Conservation (phyloP, 176 grass and related monocot species). For the Melocanna baccifera region DNA sequence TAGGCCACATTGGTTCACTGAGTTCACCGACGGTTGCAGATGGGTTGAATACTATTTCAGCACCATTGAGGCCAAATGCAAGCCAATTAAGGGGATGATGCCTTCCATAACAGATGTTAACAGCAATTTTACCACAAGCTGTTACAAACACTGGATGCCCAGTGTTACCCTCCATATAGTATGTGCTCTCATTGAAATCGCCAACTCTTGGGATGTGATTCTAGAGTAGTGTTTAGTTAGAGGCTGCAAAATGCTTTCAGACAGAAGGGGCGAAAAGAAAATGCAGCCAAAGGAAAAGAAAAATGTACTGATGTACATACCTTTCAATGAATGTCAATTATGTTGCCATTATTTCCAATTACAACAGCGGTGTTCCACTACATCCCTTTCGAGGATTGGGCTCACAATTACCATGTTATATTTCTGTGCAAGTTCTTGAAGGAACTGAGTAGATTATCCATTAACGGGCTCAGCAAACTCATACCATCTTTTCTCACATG, state of each 20-base stretch:
- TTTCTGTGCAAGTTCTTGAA: constrained; percentile 78
- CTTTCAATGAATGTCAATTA: constrained; percentile 93
- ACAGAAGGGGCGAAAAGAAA: constrained; percentile 16
- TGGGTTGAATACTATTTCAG: constrained; percentile 98
- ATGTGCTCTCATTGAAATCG: constrained; percentile 99
- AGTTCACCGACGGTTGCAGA: constrained; percentile 97
- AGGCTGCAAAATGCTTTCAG: constrained; percentile 13
- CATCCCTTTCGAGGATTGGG: constrained; percentile 91
- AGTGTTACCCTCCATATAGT: constrained; percentile 99
- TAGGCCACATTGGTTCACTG: constrained; percentile 97
- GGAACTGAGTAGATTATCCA: constrained; percentile 87
- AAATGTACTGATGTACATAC: constrained; percentile 18
- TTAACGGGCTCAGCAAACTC: constrained; percentile 90
- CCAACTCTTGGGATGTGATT: constrained; percentile 99
- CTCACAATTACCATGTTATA: constrained; percentile 98
- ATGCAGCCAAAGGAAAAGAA: constrained; percentile 18
- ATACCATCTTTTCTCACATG: constrained; percentile 95
- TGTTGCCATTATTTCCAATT: constrained; percentile 96
- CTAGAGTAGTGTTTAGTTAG: constrained; percentile 40
- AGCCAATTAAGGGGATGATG: constrained; percentile 99
- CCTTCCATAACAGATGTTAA: constrained; percentile 98
- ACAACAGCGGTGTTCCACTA: constrained; percentile 92
- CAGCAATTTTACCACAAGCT: constrained; percentile 77
- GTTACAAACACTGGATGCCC: constrained; percentile 99
- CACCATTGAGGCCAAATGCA: constrained; percentile 92